These are phyloP conservation scores for Schizochytrium sp. DNA, from an alignment of 108 stramenopile species.

Conservation along the genomic window DNA sequence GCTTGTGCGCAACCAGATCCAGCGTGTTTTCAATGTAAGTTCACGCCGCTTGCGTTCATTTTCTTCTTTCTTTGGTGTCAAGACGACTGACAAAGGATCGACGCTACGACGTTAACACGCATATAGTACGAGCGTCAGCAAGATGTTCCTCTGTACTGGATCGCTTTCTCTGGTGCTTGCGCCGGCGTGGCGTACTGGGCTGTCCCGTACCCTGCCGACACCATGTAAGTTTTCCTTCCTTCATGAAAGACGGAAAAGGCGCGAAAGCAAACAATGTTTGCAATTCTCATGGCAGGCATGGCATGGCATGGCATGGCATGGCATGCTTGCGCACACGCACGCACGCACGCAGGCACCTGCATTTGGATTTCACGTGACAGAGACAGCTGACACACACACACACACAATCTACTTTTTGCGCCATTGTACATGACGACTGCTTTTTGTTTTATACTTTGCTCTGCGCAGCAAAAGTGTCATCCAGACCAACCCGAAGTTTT, in stretches of 20 bases:
- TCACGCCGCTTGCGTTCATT: too few species aligned
- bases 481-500: neutral
- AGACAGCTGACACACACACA: too few species aligned
- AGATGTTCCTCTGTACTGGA: neutral
- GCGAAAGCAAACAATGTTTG: too few species aligned
- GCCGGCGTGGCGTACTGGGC: conserved; percentile 16
- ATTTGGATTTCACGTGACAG: too few species aligned
- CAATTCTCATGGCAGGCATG: too few species aligned
- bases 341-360: too few species aligned
- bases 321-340: too few species aligned
- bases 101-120: neutral
- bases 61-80: neutral
- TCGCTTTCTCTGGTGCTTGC: neutral
- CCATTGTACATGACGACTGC: too few species aligned
- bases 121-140: neutral
- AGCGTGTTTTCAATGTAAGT: neutral
- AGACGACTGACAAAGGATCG: neutral
- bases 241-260: too few species aligned
- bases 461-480: neutral
- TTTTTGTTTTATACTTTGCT: neutral
- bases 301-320: too few species aligned
- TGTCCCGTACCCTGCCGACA: conserved; percentile 7
- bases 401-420: too few species aligned
- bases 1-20: neutral
- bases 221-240: neutral